Evolutionary conservation across 1,284 basidiomycete species (phyloP), one percentile per base, ranked within the genome.

Genomic region (Fomitopsis palustris): DNA sequence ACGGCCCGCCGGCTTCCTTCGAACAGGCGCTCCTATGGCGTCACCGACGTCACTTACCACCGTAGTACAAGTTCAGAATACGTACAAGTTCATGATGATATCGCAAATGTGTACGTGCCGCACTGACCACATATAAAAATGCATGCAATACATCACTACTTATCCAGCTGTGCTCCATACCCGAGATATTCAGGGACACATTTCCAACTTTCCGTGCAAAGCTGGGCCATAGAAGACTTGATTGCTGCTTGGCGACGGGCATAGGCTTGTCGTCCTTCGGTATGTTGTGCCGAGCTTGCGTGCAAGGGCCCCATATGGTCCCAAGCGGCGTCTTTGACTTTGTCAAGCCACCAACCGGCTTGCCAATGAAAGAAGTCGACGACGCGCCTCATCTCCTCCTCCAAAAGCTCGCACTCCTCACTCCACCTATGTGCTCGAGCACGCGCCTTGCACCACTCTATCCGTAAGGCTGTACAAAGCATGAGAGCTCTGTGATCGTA

Each of bases 381-480:
- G 14, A 59, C 55, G 3, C 61, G 58, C 0, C 65, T 54, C 74
- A 75, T 75, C 59, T 77, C 75, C 55, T 76, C 75, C 16, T 59
- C 43, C 0, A 77, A 53, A 10, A 77, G 64, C 0, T 69, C 53
- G 41, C 68, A 67, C 60, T 77, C 74, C 58, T 77, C 74, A 14
- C 66, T 64, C 70, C 70, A 77, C 0, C 71, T 66, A n/a, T 68
- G 62, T 0, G 70, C 69, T 0, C 71, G 65, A 1, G 58, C 61
- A n/a, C n/a, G 61, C 23, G 57, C 43, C 23, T 61, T 55, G 33
- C 56, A 58, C 60, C 60, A 61, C 37, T 61, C 60, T 3, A 56
- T 43, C 4, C 54, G 60, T 23, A 61, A 23, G 12, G 57, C 57
- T 61, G 27, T 7, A 14, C 16, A 51, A 12, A 23, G 38, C 7